These are phyloP conservation scores for Grosmannia huntii DNA, from an alignment of 2,329 filamentous ascomycete genomes.

Conservation along the genomic window DNA sequence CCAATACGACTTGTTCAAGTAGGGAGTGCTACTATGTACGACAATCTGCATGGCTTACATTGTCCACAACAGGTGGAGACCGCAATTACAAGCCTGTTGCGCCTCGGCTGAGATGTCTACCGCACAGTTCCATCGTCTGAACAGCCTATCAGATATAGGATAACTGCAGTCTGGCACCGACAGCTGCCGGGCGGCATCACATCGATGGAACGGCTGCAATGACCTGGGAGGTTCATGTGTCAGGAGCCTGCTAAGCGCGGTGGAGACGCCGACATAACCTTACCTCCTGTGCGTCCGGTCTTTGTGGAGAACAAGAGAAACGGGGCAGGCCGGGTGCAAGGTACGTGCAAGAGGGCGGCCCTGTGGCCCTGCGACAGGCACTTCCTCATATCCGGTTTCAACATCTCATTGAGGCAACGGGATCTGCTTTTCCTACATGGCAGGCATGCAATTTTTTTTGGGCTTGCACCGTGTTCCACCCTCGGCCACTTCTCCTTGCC, in stretches of 20 bases:
- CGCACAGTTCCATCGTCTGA: no score
- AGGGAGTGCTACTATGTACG: no score
- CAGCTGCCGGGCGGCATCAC: not conserved
- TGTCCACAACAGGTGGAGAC: no score
- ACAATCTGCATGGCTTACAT: no score
- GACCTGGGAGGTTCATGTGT: not conserved
- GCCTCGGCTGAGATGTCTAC: no score
- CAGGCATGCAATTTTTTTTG: not conserved
- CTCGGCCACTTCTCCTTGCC: not conserved
- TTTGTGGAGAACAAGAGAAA: not conserved
- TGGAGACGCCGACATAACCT: not conserved
- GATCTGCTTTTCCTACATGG: slow-evolving; percentile 16
- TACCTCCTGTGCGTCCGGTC: not conserved
- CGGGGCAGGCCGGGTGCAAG: not conserved
- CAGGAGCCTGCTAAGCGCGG: not conserved
- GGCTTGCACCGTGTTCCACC: not conserved
- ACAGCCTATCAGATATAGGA: not conserved
- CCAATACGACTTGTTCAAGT: no score
- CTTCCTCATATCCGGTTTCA: slow-evolving; percentile 19
- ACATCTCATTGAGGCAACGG: slow-evolving; percentile 15
- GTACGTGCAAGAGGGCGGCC: not conserved
- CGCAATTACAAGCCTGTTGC: no score
- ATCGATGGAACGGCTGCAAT: not conserved
- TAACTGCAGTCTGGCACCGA: not conserved
- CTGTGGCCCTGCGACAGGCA: slow-evolving; percentile 14